Percentiles rank a stretch among this genome's conserved stretches.
Evolutionary conservation across 2,329 filamentous ascomycete genomes (phyloP).

Genomic region (Talaromyces atroroseus): DNA sequence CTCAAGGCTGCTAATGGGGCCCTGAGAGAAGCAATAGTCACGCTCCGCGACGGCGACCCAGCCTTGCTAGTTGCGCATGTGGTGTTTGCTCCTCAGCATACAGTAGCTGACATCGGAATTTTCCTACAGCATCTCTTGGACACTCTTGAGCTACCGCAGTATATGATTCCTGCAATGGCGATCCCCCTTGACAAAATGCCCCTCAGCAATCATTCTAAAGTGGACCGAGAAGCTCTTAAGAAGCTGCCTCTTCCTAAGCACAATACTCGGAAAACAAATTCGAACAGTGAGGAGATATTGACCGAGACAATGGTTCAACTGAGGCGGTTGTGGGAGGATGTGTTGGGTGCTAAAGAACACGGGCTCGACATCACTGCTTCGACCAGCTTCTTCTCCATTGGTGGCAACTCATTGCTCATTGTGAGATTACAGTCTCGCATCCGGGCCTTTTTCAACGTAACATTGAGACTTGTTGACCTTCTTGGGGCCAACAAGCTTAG

Average conservation of each 20-base stretch:
- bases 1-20: constrained; percentile 19
- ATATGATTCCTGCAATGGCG: constrained; percentile 33
- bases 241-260: constrained; percentile 18
- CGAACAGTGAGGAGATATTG: constrained; percentile 1
- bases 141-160: constrained; percentile 28
- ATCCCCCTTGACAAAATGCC: constrained; percentile 23
- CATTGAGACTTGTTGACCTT: not conserved
- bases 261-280: too few relatives aligned
- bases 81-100: not conserved
- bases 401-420: constrained; percentile 6
- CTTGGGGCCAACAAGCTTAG: not conserved
- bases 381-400: constrained; percentile 7
- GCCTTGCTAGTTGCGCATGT: constrained; percentile 7
- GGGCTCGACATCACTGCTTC: not conserved
- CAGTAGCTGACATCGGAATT: not conserved
- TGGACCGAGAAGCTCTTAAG: constrained; percentile 19
- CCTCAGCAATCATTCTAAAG: constrained; percentile 27
- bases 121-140: constrained; percentile 24
- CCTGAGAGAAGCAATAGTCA: not conserved
- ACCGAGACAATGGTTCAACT: constrained; percentile 16
- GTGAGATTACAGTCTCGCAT: constrained; percentile 8
- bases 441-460: not conserved
- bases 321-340: constrained; percentile 19
- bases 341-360: constrained; percentile 8
- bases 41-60: not conserved